These are phyloP conservation scores for Posidonia oceanica DNA, from an alignment of 116 monocot species.

Conservation along the genomic window DNA sequence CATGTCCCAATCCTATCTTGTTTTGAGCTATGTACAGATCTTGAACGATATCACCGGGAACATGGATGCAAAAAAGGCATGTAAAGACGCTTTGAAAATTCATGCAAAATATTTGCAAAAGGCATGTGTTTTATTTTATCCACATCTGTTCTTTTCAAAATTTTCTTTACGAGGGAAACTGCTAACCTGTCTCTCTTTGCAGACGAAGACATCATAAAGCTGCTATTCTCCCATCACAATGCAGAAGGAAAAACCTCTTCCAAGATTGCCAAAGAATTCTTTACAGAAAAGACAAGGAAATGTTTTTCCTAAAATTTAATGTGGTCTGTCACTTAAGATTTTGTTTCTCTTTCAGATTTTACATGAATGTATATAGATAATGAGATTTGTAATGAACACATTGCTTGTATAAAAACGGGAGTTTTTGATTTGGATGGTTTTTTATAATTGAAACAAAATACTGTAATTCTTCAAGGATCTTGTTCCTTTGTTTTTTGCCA, in stretches of 20 bases:
- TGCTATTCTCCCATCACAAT: neutral
- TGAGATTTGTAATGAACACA: neutral
- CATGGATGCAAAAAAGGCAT: conserved; percentile 80
- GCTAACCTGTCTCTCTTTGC: neutral
- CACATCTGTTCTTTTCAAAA: neutral
- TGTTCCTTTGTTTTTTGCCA: too few species aligned
- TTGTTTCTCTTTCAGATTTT: too few species aligned
- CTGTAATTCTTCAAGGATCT: too few species aligned
- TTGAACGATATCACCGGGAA: conserved; percentile 73
- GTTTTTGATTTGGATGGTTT: neutral
- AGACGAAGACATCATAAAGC: conserved; percentile 3
- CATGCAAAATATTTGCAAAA: conserved; percentile 24
- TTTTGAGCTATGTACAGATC: conserved; percentile 27
- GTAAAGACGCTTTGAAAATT: conserved; percentile 50
- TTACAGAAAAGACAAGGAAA: too few species aligned
- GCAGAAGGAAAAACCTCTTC: neutral
- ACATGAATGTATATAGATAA: neutral
- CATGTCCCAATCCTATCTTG: neutral
- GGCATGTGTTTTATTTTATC: neutral
- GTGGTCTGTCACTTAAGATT: too few species aligned
- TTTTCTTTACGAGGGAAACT: neutral
- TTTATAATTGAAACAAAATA: too few species aligned
- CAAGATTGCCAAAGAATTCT: neutral
- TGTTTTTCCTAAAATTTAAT: too few species aligned
- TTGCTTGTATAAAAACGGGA: neutral